Conservation (phyloP, 2,329 filamentous ascomycete species). For the Colletotrichum falcatum region DNA sequence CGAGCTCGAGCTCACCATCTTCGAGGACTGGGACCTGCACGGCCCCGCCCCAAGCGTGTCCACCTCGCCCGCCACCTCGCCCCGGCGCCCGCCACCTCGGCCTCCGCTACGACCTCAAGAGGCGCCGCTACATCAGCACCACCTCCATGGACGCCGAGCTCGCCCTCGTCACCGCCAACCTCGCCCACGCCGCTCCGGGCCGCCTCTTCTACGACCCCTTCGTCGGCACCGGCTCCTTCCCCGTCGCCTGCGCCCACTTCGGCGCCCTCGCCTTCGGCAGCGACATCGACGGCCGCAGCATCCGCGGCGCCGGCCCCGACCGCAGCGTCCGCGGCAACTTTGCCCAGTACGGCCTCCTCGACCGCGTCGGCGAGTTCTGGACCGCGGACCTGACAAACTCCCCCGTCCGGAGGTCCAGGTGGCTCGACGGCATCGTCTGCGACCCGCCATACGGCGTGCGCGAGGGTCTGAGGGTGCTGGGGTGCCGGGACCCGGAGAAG, state of each 20-base stretch:
- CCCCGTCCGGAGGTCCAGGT: constrained; percentile 71
- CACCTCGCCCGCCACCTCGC: constrained; percentile 79
- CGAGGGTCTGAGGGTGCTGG: constrained; percentile 90
- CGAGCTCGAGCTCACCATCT: constrained; percentile 80
- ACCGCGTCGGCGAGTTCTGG: constrained; percentile 80
- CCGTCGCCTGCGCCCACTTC: constrained; percentile 89
- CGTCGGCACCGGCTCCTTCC: constrained; percentile 93
- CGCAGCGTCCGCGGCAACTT: constrained; percentile 77
- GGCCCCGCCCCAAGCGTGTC: constrained; percentile 56
- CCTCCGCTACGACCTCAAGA: constrained; percentile 88
- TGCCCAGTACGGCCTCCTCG: constrained; percentile 79
- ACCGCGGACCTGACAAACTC: constrained; percentile 90
- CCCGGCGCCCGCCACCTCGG: constrained; percentile 75
- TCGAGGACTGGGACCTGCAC: constrained; percentile 83
- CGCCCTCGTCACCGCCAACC: constrained; percentile 90
- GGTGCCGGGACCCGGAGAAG: constrained; percentile 75
- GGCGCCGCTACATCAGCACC: constrained; percentile 91
- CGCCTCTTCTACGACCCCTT: constrained; percentile 96
- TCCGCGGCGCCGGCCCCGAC: constrained; percentile 75
- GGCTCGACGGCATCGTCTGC: constrained; percentile 92
- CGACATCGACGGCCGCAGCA: constrained; percentile 92
- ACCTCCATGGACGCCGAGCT: constrained; percentile 98
- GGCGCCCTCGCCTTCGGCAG: constrained; percentile 86
- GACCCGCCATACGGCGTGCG: constrained; percentile 97
- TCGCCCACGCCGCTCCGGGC: constrained; percentile 83